Conservation (phyloP, 2,329 filamentous ascomycete genomes). For the Penicillium sp. region DNA sequence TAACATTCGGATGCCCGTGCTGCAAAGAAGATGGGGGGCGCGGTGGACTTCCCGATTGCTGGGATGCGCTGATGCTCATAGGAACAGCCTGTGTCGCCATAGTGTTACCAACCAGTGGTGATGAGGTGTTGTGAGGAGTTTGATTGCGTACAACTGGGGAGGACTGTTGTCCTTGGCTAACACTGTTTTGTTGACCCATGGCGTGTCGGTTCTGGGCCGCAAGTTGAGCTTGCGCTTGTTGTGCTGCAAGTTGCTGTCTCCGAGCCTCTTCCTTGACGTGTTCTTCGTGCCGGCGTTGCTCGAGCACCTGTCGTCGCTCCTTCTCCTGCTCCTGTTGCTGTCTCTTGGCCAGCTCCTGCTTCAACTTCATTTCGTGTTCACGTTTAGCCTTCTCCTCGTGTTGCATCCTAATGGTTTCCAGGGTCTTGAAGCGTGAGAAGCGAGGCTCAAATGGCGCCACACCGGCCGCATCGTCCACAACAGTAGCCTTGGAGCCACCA, state of each 20-base stretch:
- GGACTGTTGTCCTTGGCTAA: slow-evolving; percentile 49
- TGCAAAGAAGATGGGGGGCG: slow-evolving; percentile 52
- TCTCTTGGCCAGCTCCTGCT: slow-evolving; percentile 55
- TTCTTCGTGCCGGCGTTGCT: slow-evolving; percentile 50
- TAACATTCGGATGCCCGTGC: slow-evolving; percentile 51
- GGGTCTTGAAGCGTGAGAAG: slow-evolving; percentile 89
- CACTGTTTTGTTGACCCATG: slow-evolving; percentile 49
- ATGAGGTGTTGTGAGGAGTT: slow-evolving; percentile 51
- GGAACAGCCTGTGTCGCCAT: slow-evolving; percentile 47
- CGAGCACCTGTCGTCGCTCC: slow-evolving; percentile 51
- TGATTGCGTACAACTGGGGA: slow-evolving; percentile 53
- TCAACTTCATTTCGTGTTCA: slow-evolving; percentile 52
- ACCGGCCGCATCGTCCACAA: slow-evolving; percentile 73
- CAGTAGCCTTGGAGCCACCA: slow-evolving; percentile 63
- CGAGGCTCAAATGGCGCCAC: slow-evolving; percentile 77
- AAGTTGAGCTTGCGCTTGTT: slow-evolving; percentile 52
- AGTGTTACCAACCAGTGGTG: slow-evolving; percentile 46
- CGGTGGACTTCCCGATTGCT: slow-evolving; percentile 52
- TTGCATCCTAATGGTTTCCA: slow-evolving; percentile 80
- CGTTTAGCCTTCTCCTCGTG: slow-evolving; percentile 69
- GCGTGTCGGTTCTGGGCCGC: slow-evolving; percentile 57
- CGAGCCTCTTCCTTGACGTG: slow-evolving; percentile 45
- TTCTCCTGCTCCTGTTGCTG: slow-evolving; percentile 54
- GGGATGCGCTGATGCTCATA: slow-evolving; percentile 51
- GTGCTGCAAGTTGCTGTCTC: slow-evolving; percentile 46